Evolutionary conservation across 495 filamentous ascomycete genomes (phyloP).

Genomic region (Cercophora samala): DNA sequence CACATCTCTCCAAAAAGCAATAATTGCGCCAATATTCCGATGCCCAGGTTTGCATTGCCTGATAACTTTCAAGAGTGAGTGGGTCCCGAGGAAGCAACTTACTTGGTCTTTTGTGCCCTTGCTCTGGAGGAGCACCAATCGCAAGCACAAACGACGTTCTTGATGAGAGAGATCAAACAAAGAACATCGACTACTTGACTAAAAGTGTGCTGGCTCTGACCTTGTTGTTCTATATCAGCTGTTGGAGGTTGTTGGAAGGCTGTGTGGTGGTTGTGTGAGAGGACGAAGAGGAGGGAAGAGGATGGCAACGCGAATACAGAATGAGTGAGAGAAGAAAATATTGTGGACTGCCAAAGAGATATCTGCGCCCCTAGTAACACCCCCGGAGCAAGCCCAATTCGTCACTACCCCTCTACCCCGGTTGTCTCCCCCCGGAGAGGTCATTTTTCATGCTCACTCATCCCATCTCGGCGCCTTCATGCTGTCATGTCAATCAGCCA

Average conservation of each 20-base stretch:
- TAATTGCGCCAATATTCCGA: neutral
- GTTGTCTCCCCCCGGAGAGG: neutral
- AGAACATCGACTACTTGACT: neutral
- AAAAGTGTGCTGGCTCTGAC: neutral
- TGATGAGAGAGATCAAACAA: neutral
- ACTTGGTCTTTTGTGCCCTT: neutral
- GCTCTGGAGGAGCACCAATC: neutral
- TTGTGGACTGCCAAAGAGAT: neutral
- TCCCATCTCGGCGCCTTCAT: neutral
- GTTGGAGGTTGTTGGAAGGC: neutral
- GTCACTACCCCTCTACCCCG: neutral
- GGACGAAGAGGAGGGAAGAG: neutral
- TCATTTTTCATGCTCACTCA: neutral
- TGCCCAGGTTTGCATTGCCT: neutral
- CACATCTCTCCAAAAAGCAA: neutral
- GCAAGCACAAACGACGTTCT: neutral
- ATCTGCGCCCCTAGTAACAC: neutral
- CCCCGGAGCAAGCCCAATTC: neutral
- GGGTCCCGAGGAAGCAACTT: neutral
- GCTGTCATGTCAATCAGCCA: neutral
- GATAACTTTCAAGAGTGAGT: neutral
- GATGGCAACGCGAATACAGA: neutral
- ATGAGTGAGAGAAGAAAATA: neutral
- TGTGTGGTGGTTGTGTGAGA: neutral
- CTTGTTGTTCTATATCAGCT: neutral